Evolutionary conservation across 1,284 basidiomycete species (phyloP).

Genomic region (Veloboletus limbatus): DNA sequence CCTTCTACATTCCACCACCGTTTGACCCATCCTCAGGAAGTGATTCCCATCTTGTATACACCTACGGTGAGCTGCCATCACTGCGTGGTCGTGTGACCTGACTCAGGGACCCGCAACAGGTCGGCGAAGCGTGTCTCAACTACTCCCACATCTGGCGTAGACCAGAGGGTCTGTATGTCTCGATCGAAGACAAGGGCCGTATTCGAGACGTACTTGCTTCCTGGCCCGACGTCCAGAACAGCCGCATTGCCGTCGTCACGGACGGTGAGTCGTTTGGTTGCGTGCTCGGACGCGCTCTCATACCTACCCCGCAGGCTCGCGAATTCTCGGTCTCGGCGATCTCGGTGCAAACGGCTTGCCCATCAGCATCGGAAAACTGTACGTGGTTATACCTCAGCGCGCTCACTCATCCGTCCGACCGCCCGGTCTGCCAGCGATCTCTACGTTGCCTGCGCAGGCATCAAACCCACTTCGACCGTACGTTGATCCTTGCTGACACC

Average conservation of each 20-base stretch:
- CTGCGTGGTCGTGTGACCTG: conserved; percentile 17
- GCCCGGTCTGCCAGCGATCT: conserved; percentile 57
- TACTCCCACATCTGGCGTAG: conserved; percentile 74
- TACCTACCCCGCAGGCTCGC: conserved; percentile 44
- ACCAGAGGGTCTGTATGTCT: conserved; percentile 70
- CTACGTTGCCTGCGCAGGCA: conserved; percentile 73
- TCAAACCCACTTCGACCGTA: conserved; percentile 51
- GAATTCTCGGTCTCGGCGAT: conserved; percentile 84
- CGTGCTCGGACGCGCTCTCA: neutral
- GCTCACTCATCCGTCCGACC: too few relatives aligned
- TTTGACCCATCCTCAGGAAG: conserved; percentile 31
- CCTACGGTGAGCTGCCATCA: conserved; percentile 47
- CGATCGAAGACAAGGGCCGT: conserved; percentile 68
- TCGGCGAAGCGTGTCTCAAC: conserved; percentile 77
- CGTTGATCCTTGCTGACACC: conserved; percentile 11
- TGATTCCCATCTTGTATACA: conserved; percentile 74
- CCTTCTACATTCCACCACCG: neutral
- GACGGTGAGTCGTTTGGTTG: conserved; percentile 50
- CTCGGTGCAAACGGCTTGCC: conserved; percentile 71
- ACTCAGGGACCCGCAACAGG: conserved; percentile 38
- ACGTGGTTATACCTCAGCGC: conserved; percentile 21
- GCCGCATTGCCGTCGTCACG: conserved; percentile 73
- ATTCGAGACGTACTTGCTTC: conserved; percentile 59
- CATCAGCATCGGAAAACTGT: conserved; percentile 83
- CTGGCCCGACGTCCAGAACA: conserved; percentile 52